Base-by-base conservation (phyloP, 2,329 filamentous ascomycete genomes). In the Xylariales sp. region DNA sequence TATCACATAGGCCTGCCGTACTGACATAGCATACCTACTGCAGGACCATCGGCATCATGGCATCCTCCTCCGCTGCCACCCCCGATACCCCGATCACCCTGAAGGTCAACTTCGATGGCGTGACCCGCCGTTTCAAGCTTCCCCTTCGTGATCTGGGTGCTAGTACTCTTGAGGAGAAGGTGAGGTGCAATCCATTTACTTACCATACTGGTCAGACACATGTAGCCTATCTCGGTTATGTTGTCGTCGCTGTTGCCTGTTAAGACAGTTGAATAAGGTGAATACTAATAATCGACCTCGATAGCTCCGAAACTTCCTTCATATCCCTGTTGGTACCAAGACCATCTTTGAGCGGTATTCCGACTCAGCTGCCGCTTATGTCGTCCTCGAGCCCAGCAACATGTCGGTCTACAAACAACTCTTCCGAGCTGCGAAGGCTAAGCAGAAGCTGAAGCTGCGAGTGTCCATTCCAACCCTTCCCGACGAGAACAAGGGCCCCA, bases 391-490 rank as follows among this genome's bases (percentile, higher is more conserved):
- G 62, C 72, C 80, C 47, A 73, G 74, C 60, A 94, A 95, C 58
- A 68, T 78, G 7, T 74, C 86, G 33, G 87, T 95, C 57, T 98
- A 95, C 75, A 97, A 96, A 73, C 93, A 96, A 62, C 83, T 98
- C 31, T 91, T 93, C 62, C 85, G 93, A 56, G 93, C 93, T 51
- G 93, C 93, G 50, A 98, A 96, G 73, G 93, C 93, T 27, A 98
- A 98, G 76, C 82, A 90, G 51, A 98, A 97, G 82, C 82, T 98
- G 53, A 90, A 93, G 65, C 78, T 98, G 45, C 87, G 82, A 51
- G 84, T 86, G 27, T 83, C 78, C 12, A 56, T 74, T 24, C 60
- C 62, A 29, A 48, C 43, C 31, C 43, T 60, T 10, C 10, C 7
- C 16, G 14, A 32, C 3, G 29, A 44, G 36, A 12, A 27, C 8